These are phyloP conservation scores for Wickerhamomyces sydowiorum DNA, from an alignment of 805 yeast species.

Conservation along the genomic window DNA sequence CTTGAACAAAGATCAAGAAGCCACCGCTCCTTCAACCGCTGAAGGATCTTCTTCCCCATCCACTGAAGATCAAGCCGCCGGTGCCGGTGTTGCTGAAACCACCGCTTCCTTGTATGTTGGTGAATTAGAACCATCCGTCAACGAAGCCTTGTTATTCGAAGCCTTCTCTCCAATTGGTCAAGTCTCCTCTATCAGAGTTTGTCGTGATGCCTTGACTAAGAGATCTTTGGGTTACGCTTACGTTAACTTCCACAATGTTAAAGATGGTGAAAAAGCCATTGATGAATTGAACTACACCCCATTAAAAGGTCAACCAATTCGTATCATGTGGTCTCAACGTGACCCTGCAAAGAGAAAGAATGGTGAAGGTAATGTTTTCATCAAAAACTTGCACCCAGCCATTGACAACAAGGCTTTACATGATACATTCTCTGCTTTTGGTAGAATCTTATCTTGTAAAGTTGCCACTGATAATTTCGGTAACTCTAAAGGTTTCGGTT, in stretches of 20 bases:
- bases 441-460: constrained; percentile 93
- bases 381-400: constrained; percentile 96
- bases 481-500: constrained; percentile 91
- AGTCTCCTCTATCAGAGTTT: constrained; percentile 94
- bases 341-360: constrained; percentile 93
- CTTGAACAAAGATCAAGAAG: constrained; percentile 25
- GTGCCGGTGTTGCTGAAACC: constrained; percentile 43
- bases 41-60: constrained; percentile 22
- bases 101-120: constrained; percentile 94
- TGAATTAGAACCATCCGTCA: constrained; percentile 87
- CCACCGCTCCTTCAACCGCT: constrained; percentile 9
- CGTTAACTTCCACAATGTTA: constrained; percentile 87
- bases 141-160: constrained; percentile 93
- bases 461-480: constrained; percentile 94
- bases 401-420: constrained; percentile 98
- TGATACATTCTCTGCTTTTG: constrained; percentile 96
- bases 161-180: constrained; percentile 92
- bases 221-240: constrained; percentile 97
- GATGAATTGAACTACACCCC: constrained; percentile 92
- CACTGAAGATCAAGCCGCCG: constrained; percentile 26
- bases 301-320: constrained; percentile 93
- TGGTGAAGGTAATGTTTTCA: constrained; percentile 95
- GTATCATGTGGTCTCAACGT: constrained; percentile 99
- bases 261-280: constrained; percentile 90
- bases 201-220: constrained; percentile 97